Evolutionary conservation across 2,329 filamentous ascomycete genomes (phyloP).

Genomic region (Fonsecaea nubica): DNA sequence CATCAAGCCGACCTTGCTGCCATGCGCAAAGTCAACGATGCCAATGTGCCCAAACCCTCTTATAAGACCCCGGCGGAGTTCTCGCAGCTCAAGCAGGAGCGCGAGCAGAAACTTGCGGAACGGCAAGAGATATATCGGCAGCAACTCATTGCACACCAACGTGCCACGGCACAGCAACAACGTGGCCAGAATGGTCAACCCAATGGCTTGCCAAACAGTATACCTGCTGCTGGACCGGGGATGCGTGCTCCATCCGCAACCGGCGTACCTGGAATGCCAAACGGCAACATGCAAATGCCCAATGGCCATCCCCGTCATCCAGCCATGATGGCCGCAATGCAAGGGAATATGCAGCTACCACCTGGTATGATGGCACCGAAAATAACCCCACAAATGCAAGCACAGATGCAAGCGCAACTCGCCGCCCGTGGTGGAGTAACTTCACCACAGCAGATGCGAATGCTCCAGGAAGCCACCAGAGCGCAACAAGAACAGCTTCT

Average conservation of each 20-base stretch:
- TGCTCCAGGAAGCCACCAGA: constrained; percentile 56
- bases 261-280: constrained; percentile 44
- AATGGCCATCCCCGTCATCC: constrained; percentile 49
- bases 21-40: constrained; percentile 75
- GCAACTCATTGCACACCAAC: constrained; percentile 65
- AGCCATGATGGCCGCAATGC: constrained; percentile 51
- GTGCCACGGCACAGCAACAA: constrained; percentile 56
- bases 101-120: constrained; percentile 72
- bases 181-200: constrained; percentile 52
- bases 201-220: constrained; percentile 56
- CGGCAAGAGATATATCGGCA: constrained; percentile 66
- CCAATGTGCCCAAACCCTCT: constrained; percentile 59
- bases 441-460: constrained; percentile 55
- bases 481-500: constrained; percentile 48
- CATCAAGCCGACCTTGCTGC: constrained; percentile 77
- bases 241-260: constrained; percentile 35
- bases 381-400: constrained; percentile 71
- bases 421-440: constrained; percentile 52
- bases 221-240: constrained; percentile 44
- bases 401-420: constrained; percentile 69
- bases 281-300: constrained; percentile 44
- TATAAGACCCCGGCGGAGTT: constrained; percentile 86
- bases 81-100: constrained; percentile 84
- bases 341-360: constrained; percentile 55
- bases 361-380: constrained; percentile 57